phyloP scores from a whole-genome alignment of 768 basidiomycete genomes.

The Tricholoma hemisulphureum region DNA sequence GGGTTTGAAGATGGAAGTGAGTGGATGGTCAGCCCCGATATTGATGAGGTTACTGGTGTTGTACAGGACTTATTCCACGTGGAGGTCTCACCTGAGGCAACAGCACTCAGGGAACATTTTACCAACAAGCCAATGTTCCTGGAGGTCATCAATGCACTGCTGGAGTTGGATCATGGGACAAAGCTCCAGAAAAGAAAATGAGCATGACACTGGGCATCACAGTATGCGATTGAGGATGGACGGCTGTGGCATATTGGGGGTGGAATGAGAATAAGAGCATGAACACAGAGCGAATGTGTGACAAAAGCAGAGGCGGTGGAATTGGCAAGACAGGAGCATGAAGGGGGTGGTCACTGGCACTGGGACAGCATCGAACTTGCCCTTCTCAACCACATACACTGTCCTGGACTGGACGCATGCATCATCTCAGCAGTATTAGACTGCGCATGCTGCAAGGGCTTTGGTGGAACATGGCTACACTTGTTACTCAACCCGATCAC shows the following conservation, averaged over 20 bases:
- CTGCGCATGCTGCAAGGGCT: conserved; percentile 11
- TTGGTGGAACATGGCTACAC: too few relatives aligned
- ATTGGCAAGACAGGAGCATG: background rate
- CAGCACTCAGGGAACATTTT: conserved; percentile 16
- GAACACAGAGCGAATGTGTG: conserved; percentile 1
- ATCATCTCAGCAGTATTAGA: background rate
- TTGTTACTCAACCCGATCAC: conserved; percentile 29
- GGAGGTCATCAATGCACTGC: too few relatives aligned
- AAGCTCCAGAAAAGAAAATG: background rate
- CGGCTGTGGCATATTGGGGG: conserved; percentile 13
- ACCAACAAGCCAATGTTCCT: conserved; percentile 20
- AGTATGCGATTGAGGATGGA: conserved; percentile 10
- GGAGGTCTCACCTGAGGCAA: background rate
- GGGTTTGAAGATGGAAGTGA: too few relatives aligned
- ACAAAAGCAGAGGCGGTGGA: too few relatives aligned
- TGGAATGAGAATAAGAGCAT: background rate
- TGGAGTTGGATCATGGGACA: too few relatives aligned
- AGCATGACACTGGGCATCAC: too few relatives aligned
- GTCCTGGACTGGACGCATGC: background rate
- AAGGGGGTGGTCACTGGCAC: background rate
- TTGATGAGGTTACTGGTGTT: conserved; percentile 20
- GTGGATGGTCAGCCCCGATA: conserved; percentile 30
- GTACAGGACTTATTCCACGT: conserved; percentile 10
- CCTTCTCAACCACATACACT: background rate
- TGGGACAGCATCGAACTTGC: background rate